phyloP scores from a whole-genome alignment of 1,284 basidiomycete species.

The Pholiota adiposa region DNA sequence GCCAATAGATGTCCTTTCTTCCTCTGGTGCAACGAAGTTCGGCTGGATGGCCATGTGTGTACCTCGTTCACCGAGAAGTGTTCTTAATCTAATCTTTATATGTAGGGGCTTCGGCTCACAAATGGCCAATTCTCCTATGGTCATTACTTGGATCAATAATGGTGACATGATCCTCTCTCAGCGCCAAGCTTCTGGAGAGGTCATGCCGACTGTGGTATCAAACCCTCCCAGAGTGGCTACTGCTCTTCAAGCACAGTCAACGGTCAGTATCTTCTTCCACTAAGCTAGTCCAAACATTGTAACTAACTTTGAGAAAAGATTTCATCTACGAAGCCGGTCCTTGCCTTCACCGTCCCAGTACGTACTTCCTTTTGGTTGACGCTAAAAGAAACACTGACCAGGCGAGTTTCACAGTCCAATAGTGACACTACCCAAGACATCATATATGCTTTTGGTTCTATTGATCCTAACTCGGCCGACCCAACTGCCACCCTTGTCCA shows the following conservation, averaged over 20 bases:
- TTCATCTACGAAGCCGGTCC: constrained; percentile 37
- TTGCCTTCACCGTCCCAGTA: constrained; percentile 56
- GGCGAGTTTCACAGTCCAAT: constrained; percentile 37
- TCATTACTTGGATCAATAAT: constrained; percentile 67
- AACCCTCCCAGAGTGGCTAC: constrained; percentile 54
- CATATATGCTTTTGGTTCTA: constrained; percentile 53
- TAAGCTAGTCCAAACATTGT: neutral
- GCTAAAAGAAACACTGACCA: neutral
- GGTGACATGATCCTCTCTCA: constrained; percentile 65
- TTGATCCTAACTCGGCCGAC: constrained; percentile 42
- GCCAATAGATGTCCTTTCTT: constrained; percentile 42
- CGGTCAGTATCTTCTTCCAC: constrained; percentile 34
- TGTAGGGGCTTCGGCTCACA: constrained; percentile 55
- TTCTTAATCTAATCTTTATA: neutral
- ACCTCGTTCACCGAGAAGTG: neutral
- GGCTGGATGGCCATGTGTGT: constrained; percentile 65
- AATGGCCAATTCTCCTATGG: constrained; percentile 61
- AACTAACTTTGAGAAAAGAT: constrained; percentile 28
- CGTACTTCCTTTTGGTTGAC: constrained; percentile 18
- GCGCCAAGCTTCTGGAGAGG: constrained; percentile 47
- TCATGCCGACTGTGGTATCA: constrained; percentile 52
- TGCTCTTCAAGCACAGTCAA: constrained; percentile 38
- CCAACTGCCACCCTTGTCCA: constrained; percentile 41
- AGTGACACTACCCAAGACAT: constrained; percentile 41
- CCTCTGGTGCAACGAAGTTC: constrained; percentile 37